phyloP scores from a whole-genome alignment of 176 grass and related monocot species.

The Microstegium vimineum region DNA sequence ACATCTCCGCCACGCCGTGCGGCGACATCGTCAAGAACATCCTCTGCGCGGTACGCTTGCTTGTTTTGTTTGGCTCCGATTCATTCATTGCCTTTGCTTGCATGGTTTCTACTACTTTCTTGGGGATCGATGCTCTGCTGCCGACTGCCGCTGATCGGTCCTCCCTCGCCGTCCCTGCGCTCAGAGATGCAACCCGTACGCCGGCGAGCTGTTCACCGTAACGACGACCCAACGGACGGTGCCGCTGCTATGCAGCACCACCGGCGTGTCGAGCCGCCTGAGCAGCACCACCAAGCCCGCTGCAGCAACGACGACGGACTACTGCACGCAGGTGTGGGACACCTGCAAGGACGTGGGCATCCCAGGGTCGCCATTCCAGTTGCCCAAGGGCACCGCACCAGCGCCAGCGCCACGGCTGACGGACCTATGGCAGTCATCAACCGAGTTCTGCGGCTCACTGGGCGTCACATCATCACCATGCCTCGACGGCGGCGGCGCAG shows the following conservation, averaged over 20 bases:
- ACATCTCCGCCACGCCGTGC: slow-evolving; percentile 64
- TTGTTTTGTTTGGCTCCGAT: not conserved
- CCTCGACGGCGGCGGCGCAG: slow-evolving; percentile 48
- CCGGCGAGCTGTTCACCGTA: slow-evolving; percentile 62
- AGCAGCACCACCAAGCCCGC: not conserved
- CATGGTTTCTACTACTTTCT: not conserved
- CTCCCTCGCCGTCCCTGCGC: not conserved
- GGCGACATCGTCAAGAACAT: slow-evolving; percentile 60
- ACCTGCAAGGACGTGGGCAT: slow-evolving; percentile 70
- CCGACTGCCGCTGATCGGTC: not conserved
- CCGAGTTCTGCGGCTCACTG: slow-evolving; percentile 56
- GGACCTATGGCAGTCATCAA: slow-evolving; percentile 51
- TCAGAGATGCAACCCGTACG: slow-evolving; percentile 82
- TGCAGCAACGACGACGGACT: slow-evolving; percentile 1
- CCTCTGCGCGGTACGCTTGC: slow-evolving; percentile 52
- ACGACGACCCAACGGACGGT: slow-evolving; percentile 33
- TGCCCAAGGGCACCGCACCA: slow-evolving; percentile 14
- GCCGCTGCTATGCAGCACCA: slow-evolving; percentile 61
- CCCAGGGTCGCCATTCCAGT: slow-evolving; percentile 50
- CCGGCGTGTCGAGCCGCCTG: slow-evolving; percentile 23
- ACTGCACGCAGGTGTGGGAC: slow-evolving; percentile 61
- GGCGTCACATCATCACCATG: slow-evolving; percentile 39
- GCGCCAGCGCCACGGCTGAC: slow-evolving; percentile 54
- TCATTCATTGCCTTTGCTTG: not conserved
- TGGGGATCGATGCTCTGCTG: not conserved